phyloP scores from a whole-genome alignment of 2,329 filamentous ascomycete genomes.

The Diaporthe capsici region DNA sequence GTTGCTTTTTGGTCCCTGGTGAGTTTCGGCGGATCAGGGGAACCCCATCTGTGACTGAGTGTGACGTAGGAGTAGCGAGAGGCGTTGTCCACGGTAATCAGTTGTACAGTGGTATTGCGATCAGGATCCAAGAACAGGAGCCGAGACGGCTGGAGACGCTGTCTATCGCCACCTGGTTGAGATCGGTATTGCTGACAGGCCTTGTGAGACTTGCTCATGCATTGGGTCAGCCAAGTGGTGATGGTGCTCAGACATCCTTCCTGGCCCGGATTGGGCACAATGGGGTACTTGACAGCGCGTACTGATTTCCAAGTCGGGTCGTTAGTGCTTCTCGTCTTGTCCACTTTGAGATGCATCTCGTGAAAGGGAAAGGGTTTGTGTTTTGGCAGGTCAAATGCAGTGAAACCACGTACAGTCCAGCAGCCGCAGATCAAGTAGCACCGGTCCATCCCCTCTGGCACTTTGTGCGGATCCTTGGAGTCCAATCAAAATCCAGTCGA shows the following conservation, averaged over 20 bases:
- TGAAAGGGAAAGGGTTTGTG: no score
- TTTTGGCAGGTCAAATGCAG: background rate
- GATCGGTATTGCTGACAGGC: background rate
- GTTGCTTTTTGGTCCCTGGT: background rate
- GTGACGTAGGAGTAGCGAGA: background rate
- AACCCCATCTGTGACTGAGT: conserved; percentile 27
- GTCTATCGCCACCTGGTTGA: background rate
- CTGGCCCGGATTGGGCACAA: background rate
- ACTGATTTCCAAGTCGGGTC: background rate
- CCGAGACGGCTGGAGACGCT: background rate
- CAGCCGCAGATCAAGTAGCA: background rate
- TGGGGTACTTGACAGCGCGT: background rate
- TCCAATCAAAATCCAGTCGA: background rate
- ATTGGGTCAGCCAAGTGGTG: background rate
- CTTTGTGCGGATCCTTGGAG: background rate
- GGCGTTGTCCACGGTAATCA: background rate
- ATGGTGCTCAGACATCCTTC: background rate
- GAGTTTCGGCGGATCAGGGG: conserved; percentile 5
- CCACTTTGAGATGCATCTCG: background rate
- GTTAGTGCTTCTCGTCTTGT: background rate
- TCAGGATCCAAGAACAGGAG: background rate
- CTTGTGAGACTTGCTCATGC: background rate
- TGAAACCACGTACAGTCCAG: background rate
- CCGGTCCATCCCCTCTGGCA: background rate
- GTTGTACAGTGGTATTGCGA: background rate